These are phyloP conservation scores for Corchorus olitorius DNA, from an alignment of 345 rosid species.

Conservation along the genomic window DNA sequence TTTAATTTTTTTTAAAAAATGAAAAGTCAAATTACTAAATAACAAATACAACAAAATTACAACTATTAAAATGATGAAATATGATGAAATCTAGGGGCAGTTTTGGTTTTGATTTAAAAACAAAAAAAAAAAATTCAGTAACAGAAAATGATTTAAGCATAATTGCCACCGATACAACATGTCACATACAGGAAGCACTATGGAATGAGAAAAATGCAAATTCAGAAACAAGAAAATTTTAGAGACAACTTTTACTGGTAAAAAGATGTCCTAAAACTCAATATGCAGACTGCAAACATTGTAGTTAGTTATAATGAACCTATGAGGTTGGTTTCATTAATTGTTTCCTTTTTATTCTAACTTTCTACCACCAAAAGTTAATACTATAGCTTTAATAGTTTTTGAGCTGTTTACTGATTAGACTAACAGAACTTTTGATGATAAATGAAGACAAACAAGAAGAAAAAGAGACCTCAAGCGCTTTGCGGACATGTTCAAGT, in stretches of 20 bases:
- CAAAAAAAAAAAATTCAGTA: not conserved
- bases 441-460: conserved; percentile 11
- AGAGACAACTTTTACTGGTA: not conserved
- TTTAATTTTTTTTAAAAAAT: not conserved
- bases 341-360: not conserved
- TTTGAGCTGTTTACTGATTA: conserved; percentile 20
- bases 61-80: conserved; percentile 7
- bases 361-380: not conserved
- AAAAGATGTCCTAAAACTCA: not conserved
- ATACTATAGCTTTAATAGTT: not conserved
- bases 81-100: not conserved
- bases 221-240: not conserved
- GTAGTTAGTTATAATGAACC: not conserved
- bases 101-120: conserved; percentile 5
- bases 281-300: not conserved
- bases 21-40: conserved; percentile 21
- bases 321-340: not conserved
- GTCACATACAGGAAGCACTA: conserved; percentile 7
- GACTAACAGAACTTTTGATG: conserved; percentile 21
- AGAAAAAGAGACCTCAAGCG: conserved; percentile 75
- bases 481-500: conserved; percentile 78
- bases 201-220: conserved; percentile 11
- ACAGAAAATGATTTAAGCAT: not conserved
- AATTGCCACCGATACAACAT: not conserved
- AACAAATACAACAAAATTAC: conserved; percentile 2